Conservation (phyloP, 345 rosid genomes). For the Eucalyptus erythrocorys region DNA sequence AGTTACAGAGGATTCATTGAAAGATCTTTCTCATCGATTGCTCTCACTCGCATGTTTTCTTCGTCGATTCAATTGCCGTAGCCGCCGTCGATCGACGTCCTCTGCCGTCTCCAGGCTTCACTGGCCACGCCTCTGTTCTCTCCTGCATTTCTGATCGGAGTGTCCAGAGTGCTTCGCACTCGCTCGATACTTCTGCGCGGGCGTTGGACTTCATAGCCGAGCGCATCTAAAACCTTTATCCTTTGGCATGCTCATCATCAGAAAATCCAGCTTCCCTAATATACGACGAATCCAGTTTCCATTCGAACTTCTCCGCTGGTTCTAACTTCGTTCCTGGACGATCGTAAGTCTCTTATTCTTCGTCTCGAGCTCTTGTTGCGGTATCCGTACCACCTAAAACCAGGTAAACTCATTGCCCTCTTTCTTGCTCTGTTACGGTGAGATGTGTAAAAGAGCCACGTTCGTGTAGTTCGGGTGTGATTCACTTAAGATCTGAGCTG, state of each 20-base stretch:
- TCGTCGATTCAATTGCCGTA: background rate
- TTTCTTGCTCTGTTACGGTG: background rate
- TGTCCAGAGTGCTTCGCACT: background rate
- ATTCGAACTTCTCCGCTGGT: no score
- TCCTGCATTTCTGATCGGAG: background rate
- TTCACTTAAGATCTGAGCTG: no score
- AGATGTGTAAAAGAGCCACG: background rate
- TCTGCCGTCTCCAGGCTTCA: background rate
- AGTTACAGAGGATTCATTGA: no score
- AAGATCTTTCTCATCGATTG: background rate
- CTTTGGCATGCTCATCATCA: background rate
- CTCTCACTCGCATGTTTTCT: background rate
- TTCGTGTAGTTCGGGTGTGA: background rate
- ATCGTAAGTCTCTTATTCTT: no score
- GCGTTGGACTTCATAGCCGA: background rate
- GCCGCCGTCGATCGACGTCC: background rate
- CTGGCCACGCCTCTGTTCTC: background rate
- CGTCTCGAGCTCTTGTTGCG: background rate
- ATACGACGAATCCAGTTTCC: no score
- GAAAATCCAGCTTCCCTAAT: no score
- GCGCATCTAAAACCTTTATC: background rate
- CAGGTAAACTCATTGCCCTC: background rate
- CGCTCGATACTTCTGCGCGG: background rate
- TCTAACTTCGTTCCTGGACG: no score
- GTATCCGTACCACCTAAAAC: background rate